Base-by-base conservation (phyloP, 208 protist genomes). In the Leishmania amazonensis region DNA sequence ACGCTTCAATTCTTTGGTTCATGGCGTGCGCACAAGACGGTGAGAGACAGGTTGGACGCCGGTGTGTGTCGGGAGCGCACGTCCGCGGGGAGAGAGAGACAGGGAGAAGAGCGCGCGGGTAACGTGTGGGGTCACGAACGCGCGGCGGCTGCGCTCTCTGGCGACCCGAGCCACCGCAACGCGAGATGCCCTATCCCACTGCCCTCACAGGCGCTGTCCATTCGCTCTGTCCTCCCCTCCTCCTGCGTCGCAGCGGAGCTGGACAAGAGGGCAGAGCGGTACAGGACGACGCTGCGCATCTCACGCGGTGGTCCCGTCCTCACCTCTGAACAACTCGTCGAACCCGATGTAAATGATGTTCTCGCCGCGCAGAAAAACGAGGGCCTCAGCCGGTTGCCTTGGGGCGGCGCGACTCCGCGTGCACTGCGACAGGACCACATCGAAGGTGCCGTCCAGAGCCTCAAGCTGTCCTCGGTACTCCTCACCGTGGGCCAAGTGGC, bases 311-410 rank as follows among this genome's bases (percentile, higher is more conserved):
- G 68, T 38, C 13, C 31, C 42, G 17, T 38, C 72, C 21, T 40
- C 57, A 24, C 54, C 35, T 38, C 53, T 31, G 35, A 21, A 19
- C 7, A 45, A 53, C 47, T 85, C 83, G 60, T 93, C 80, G 75
- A 95, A 97, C 17, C 86, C 89, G 75, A 97, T 86, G 84, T 92
- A 95, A 65, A 97, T 64, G 19, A 97, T 90, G 45, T 89, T 86
- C 77, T 97, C 93, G 42, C 93, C 93, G 4, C 93, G 87, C n/a
- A 97, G 83, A 78, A 97, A 94, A 3, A 87, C 84, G 1, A 79
- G 80, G 2, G 80, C 42, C 64, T 91, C 86, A 7, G 49, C 57
- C 60, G 62, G 40, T 31, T 68, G 58, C 47, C 38, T 68, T 65
- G 15, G 64, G 38, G 47, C 58, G 71, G 15, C 54, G 38, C 80